Percentiles rank a stretch among this genome's conserved stretches.
phyloP scores from a whole-genome alignment of 306 rosid genomes.

The Cucurbita moschata region DNA sequence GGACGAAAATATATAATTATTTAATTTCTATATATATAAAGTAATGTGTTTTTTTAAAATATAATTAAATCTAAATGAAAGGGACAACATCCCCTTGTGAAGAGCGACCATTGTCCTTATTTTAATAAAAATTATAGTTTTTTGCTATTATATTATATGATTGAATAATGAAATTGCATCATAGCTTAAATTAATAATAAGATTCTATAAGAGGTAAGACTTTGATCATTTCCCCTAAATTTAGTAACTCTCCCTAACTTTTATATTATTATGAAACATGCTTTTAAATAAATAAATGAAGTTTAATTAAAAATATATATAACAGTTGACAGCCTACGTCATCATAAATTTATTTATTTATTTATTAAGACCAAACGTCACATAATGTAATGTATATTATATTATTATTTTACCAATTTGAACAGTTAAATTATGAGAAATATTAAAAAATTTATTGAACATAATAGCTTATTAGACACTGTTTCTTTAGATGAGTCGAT shows the following conservation, averaged over 20 bases:
- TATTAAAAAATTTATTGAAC: no score
- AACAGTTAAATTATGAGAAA: no score
- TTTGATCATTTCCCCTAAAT: neutral
- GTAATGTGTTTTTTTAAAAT: neutral
- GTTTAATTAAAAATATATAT: neutral
- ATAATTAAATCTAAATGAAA: neutral
- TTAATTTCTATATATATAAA: neutral
- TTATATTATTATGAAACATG: neutral
- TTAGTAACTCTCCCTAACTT: neutral
- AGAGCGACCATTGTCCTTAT: neutral
- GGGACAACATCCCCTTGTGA: neutral
- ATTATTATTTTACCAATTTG: no score
- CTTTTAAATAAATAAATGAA: neutral
- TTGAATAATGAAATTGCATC: neutral
- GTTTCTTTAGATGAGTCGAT: no score
- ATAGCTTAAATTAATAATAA: neutral
- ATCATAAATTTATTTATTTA: no score
- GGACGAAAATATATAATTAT: neutral
- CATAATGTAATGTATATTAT: no score
- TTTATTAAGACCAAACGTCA: no score
- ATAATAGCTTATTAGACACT: no score
- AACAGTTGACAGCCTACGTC: no score
- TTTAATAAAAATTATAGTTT: neutral
- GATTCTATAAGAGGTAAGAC: neutral
- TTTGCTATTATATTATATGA: neutral